phyloP scores from a whole-genome alignment of 2,329 filamentous ascomycete genomes.

The Calonectria montana region DNA sequence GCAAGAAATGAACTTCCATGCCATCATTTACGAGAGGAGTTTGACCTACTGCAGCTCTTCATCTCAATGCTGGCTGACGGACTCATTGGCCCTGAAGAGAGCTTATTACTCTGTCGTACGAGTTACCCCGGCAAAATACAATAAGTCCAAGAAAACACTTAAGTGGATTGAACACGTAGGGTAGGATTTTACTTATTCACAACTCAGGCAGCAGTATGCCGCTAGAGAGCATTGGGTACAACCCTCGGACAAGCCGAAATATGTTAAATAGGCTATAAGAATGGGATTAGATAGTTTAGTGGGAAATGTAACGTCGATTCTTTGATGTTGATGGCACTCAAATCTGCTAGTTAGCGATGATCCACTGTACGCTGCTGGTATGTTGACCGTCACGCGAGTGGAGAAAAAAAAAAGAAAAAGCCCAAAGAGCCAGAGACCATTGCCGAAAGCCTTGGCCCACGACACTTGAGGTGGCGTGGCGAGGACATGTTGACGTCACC shows the following conservation, averaged over 20 bases:
- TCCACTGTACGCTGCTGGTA: conserved; percentile 34
- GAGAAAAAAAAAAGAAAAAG: too few species aligned
- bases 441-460: neutral
- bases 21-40: too few species aligned
- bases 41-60: too few species aligned
- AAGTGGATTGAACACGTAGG: neutral
- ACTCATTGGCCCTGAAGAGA: too few species aligned
- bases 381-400: conserved; percentile 19
- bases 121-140: neutral
- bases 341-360: neutral
- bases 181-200: neutral
- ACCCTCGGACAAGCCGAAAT: neutral
- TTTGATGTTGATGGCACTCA: neutral
- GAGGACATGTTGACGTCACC: conserved; percentile 36
- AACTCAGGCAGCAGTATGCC: neutral
- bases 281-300: neutral
- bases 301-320: neutral
- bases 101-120: neutral
- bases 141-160: neutral
- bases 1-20: neutral
- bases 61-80: too few species aligned
- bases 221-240: neutral
- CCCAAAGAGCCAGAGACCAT: neutral
- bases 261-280: too few species aligned
- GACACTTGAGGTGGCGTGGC: conserved; percentile 2